Base-by-base conservation (phyloP, 2,329 filamentous ascomycete genomes). In the Colletotrichum australisinense region DNA sequence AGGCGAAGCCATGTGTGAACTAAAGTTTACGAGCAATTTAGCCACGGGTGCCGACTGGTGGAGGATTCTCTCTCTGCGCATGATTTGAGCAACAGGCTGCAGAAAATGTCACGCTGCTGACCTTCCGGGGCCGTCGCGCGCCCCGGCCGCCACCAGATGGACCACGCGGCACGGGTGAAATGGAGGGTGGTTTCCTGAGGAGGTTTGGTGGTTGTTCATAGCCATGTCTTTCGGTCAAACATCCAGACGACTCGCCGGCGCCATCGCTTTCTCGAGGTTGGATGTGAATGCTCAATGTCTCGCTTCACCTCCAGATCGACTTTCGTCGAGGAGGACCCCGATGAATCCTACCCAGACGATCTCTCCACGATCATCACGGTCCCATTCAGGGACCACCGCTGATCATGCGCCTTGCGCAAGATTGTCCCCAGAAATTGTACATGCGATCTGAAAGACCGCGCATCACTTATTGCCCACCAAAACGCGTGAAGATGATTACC, bases 21-120 rank as follows among this genome's bases (percentile, higher is more conserved):
- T 12, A 28, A 35, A 59, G n/a, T 64, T 59, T 64, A 64, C 69
- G 65, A 59, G 52, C 38, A n/a, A 28, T 59, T 46, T 69, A 69
- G 69, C 69, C 69, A 69, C 42, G 59, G 59, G 52, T 30, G 53
- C 69, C 69, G 69, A 72, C 69, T 72, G 69, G 65, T 69, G 69
- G 69, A 69, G 69, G 69, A 69, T 69, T 59, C 58, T 60, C 53
- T n/a, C n/a, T 42, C 42, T 19, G 67, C 69, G 58, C 65, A 58
- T 69, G 69, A 63, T 32, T 55, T 55, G 69, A 22, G 64, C 69
- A 53, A 72, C 69, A 72, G 65, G 69, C 69, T 72, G 69, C 70
- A 42, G 38, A 72, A 66, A 69, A 64, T 69, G 70, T 72, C 66
- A 72, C 70, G 70, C 70, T 69, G 59, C 19, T n/a, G 2, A 16